These are phyloP conservation scores for Benincasa hispida DNA, from an alignment of 306 rosid species.

Conservation along the genomic window DNA sequence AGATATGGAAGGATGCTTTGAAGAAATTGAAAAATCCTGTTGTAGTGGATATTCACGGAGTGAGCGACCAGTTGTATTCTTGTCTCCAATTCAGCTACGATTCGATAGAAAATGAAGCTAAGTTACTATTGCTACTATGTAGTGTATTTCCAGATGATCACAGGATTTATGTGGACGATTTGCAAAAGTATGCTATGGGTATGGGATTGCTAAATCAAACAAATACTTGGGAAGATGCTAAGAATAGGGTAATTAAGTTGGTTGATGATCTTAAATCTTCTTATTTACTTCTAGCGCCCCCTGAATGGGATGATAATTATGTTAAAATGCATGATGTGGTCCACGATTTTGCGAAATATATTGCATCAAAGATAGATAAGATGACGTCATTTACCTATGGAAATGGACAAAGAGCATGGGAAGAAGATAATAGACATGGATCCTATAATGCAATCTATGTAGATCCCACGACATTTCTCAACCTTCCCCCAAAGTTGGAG, in stretches of 20 bases:
- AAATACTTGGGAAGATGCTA: background rate
- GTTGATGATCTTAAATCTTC: background rate
- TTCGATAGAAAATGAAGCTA: background rate
- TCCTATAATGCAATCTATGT: too few species aligned
- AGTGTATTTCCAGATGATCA: conserved; percentile 9
- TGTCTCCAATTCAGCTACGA: conserved; percentile 12
- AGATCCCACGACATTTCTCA: too few species aligned
- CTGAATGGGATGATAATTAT: background rate
- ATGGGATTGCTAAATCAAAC: background rate
- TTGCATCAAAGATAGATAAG: background rate
- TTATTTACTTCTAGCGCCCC: background rate
- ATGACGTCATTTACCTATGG: background rate
- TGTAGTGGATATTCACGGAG: background rate
- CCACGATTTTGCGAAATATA: background rate
- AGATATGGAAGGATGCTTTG: background rate
- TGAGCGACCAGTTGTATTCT: background rate
- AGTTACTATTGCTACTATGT: too few species aligned
- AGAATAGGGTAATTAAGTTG: background rate
- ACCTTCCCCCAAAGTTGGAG: too few species aligned
- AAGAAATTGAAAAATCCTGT: background rate
- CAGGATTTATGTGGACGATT: background rate
- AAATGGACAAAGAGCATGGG: too few species aligned
- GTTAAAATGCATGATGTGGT: conserved; percentile 21
- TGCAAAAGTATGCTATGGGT: background rate
- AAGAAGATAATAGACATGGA: too few species aligned